A percentile compares a stretch with the other conserved stretches of the same genome.
Conservation (phyloP, 495 filamentous ascomycete species). For the Sphaerosporella brunnea region DNA sequence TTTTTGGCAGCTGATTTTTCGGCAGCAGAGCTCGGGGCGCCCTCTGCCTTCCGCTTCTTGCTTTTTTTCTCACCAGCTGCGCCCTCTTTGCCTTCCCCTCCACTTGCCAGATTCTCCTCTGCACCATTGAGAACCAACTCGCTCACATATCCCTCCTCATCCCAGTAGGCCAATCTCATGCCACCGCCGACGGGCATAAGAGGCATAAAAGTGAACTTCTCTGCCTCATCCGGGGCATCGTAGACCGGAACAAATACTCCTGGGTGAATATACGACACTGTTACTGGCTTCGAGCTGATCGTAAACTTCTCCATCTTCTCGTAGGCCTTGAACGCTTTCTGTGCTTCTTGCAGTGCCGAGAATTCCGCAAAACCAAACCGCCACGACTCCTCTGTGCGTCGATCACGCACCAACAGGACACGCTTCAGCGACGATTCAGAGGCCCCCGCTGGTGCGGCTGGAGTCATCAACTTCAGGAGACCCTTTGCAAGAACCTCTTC, state of each 20-base stretch:
- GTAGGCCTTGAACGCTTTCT: constrained; percentile 56
- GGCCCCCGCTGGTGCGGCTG: constrained; percentile 40
- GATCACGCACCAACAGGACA: constrained; percentile 62
- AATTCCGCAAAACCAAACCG: constrained; percentile 85
- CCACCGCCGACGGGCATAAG: constrained; percentile 35
- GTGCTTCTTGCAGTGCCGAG: constrained; percentile 54
- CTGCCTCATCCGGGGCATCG: constrained; percentile 36
- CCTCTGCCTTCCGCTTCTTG: constrained; percentile 56
- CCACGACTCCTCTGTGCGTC: constrained; percentile 59
- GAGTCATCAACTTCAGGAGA: constrained; percentile 48
- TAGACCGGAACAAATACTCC: constrained; percentile 72
- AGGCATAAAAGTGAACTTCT: constrained; percentile 53
- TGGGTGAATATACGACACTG: constrained; percentile 63
- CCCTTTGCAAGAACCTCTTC: constrained; percentile 67
- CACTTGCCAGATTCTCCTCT: constrained; percentile 7
- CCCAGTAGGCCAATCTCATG: constrained; percentile 66
- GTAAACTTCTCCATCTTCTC: constrained; percentile 67
- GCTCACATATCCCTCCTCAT: constrained; percentile 56
- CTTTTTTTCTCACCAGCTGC: constrained; percentile 30
- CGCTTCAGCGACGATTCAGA: constrained; percentile 57
- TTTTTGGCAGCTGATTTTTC: constrained; percentile 29
- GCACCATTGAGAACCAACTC: constrained; percentile 38
- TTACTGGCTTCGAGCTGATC: constrained; percentile 59
- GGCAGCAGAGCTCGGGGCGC: constrained; percentile 12
- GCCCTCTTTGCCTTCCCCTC: constrained; percentile 28